Evolutionary conservation across 2,329 filamentous ascomycete genomes (phyloP).

Genomic region (Parasarocladium wereldwijsianum): DNA sequence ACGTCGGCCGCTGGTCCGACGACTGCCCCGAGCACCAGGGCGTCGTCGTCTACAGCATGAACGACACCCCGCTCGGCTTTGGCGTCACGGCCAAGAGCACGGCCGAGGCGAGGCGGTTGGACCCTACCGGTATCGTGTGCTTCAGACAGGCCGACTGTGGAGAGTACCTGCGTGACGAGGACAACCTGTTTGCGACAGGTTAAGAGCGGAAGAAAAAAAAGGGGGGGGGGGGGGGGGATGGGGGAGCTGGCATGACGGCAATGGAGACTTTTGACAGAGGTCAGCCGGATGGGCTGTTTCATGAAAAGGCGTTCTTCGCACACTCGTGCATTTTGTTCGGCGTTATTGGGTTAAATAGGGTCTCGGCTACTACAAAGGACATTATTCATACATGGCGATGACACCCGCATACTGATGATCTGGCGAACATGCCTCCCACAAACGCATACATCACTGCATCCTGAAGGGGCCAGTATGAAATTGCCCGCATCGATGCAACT

Average conservation of each 20-base stretch:
- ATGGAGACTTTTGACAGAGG: constrained; percentile 3
- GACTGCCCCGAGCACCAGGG: constrained; percentile 46
- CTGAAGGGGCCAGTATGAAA: no score
- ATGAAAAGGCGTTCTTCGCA: no score
- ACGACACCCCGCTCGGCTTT: constrained; percentile 87
- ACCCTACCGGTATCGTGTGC: constrained; percentile 77
- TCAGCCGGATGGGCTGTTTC: no score
- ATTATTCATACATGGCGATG: no score
- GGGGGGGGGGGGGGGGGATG: neutral
- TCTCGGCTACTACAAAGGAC: no score
- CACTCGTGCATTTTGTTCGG: no score
- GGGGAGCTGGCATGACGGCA: neutral
- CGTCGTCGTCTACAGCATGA: constrained; percentile 80
- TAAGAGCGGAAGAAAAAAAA: constrained; percentile 14
- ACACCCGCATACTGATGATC: no score
- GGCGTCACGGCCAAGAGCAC: constrained; percentile 83
- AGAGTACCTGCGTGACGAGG: constrained; percentile 81
- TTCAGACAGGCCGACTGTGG: constrained; percentile 91
- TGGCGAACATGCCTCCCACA: no score
- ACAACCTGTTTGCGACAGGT: constrained; percentile 45
- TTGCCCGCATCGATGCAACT: no score
- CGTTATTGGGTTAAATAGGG: no score
- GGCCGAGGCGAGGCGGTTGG: constrained; percentile 66
- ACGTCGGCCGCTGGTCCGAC: constrained; percentile 26
- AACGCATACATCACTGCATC: no score